Evolutionary conservation across 139 green algal genomes (phyloP), one percentile per base, ranked within the genome.

Genomic region (Coelastrella sp.): DNA sequence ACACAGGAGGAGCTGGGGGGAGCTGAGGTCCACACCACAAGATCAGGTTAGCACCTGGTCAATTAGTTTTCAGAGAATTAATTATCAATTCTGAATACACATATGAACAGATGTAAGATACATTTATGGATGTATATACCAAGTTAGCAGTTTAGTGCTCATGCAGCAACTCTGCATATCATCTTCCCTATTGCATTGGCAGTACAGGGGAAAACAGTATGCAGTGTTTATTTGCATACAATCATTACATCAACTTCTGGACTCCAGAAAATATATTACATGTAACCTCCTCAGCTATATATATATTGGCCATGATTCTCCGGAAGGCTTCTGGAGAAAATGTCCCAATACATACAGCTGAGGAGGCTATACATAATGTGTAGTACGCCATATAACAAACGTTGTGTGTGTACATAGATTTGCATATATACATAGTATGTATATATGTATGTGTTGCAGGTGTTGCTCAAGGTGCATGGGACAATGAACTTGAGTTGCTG

Each of bases 401-500:
- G 19, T 22, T 49, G 35, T 49, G 35, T 49, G 1, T 5, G 35
- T 49, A 49, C 35, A 49, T 49, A 49, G 63, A 5, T 20, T 9
- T 24, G 8, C 70, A 76, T 9, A 27, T 25, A 78, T 78, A 4
- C 10, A 8, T 78, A 35, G 20, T 25, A 24, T 78, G 70, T 59
- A 24, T 60, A 11, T 81, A 27, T 17, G 15, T 81, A 15, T 87
- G 8, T 95, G 91, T 8, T 90, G 59, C 76, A 89, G 84, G 84
- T 89, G 84, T 89, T 82, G 84, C 84, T 58, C 84, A 89, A 57
- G 84, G 84, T 8, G 68, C 88, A 0, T 84, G 80, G 79, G 89
- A 95, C 90, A 96, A 97, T 61, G 95, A 97, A 61, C 78, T 97
- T 19, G 95, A 97, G 85, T 84, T 92, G 84, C 76, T 97, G 87